A percentile compares a stretch with the other conserved stretches of the same genome.
Evolutionary conservation across 306 rosid genomes (phyloP).

Genomic region (Cicer yamashitae): DNA sequence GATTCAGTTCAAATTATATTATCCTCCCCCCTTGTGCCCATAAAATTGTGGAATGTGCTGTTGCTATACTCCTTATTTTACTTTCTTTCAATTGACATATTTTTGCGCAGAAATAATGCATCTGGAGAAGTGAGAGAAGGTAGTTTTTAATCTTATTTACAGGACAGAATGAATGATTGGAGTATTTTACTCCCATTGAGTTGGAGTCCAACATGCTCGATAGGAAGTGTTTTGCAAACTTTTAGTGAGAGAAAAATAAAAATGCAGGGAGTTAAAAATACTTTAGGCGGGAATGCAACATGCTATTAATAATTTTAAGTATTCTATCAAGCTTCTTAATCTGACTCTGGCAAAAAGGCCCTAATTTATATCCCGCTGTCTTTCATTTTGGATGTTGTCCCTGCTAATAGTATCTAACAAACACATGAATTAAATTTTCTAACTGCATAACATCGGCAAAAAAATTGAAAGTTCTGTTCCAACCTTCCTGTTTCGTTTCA

Average conservation of each 20-base stretch:
- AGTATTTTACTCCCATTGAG: constrained; percentile 15
- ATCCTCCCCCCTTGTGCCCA: not conserved
- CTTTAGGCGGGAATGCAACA: constrained; percentile 11
- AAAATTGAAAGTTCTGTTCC: constrained; percentile 29
- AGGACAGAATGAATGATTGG: not conserved
- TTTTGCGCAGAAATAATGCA: constrained; percentile 8
- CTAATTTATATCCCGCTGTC: not conserved
- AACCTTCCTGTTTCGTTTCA: constrained; percentile 51
- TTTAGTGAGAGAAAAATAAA: constrained; percentile 13
- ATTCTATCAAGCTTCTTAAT: constrained; percentile 14
- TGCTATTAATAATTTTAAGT: constrained; percentile 7
- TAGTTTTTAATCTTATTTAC: constrained; percentile 9
- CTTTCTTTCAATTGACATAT: too few relatives aligned
- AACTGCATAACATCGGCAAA: not conserved
- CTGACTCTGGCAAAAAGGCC: constrained; percentile 23
- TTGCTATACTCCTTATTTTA: not conserved
- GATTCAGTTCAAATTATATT: not conserved
- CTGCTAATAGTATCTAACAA: constrained; percentile 9
- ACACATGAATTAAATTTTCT: not conserved
- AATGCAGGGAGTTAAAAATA: constrained; percentile 17
- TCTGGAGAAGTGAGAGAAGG: not conserved
- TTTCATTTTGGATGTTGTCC: constrained; percentile 9
- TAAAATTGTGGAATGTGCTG: constrained; percentile 13
- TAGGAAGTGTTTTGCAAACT: constrained; percentile 15
- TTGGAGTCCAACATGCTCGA: not conserved